phyloP scores from a whole-genome alignment of 2,329 filamentous ascomycete genomes.

The Cercospora nicotianae region DNA sequence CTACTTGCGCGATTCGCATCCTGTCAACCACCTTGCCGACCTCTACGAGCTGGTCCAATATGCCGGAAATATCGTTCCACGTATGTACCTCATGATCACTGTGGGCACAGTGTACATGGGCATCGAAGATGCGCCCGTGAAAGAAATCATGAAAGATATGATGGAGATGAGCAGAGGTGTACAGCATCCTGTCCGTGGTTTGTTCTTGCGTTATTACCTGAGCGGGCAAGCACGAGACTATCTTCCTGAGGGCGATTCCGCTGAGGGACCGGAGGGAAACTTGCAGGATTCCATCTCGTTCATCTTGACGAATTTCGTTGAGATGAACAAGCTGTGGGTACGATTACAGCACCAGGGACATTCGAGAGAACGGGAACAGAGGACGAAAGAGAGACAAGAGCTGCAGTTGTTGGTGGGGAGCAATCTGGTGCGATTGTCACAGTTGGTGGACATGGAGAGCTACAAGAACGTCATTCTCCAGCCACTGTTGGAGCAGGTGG shows the following conservation, averaged over 20 bases:
- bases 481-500: slow-evolving; percentile 90
- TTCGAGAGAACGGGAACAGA: slow-evolving; percentile 87
- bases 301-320: slow-evolving; percentile 96
- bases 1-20: slow-evolving; percentile 95
- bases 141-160: slow-evolving; percentile 99
- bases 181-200: slow-evolving; percentile 90
- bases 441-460: slow-evolving; percentile 89
- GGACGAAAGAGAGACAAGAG: slow-evolving; percentile 92
- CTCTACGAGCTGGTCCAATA: slow-evolving; percentile 97
- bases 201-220: slow-evolving; percentile 95
- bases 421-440: slow-evolving; percentile 91
- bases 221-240: slow-evolving; percentile 91
- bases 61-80: slow-evolving; percentile 94
- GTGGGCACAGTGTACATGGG: slow-evolving; percentile 99
- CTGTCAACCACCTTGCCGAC: slow-evolving; percentile 95
- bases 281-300: slow-evolving; percentile 98
- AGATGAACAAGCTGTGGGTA: slow-evolving; percentile 99
- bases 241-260: slow-evolving; percentile 69
- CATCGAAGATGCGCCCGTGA: slow-evolving; percentile 95
- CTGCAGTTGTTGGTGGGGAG: slow-evolving; percentile 93
- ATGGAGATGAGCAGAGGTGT: slow-evolving; percentile 99
- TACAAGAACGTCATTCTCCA: slow-evolving; percentile 90
- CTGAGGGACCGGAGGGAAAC: slow-evolving; percentile 92
- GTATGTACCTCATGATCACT: slow-evolving; percentile 98
- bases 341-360: slow-evolving; percentile 95